phyloP scores from a whole-genome alignment of 306 rosid species.

The Rosa chinensis region DNA sequence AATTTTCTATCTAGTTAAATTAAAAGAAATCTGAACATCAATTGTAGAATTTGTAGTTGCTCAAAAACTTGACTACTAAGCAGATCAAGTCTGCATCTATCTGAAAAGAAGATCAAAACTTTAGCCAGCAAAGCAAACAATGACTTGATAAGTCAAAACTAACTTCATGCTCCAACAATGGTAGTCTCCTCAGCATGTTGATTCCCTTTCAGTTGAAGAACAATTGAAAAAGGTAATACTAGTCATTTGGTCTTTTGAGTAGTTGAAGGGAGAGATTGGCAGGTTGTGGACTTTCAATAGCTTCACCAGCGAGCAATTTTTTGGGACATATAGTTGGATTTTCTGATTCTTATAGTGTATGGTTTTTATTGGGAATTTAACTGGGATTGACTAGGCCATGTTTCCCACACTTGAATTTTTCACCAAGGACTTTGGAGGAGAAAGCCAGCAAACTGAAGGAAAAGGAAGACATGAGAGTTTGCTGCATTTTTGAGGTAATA shows the following conservation, averaged over 20 bases:
- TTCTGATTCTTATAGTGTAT: slow-evolving; percentile 34
- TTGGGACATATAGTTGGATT: slow-evolving; percentile 15
- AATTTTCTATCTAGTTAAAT: too few species aligned
- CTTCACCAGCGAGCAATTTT: slow-evolving; percentile 1
- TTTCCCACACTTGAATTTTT: slow-evolving; percentile 15
- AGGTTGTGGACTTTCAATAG: slow-evolving; percentile 1
- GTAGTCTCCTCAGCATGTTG: too few species aligned
- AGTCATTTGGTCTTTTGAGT: fast-evolving
- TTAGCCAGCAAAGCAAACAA: too few species aligned
- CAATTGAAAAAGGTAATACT: slow-evolving; percentile 27
- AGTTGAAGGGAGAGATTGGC: slow-evolving; percentile 9
- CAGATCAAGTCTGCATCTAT: too few species aligned
- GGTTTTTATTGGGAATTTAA: slow-evolving; percentile 12
- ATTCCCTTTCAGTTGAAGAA: not conserved
- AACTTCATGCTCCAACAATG: too few species aligned
- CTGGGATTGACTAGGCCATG: slow-evolving; percentile 8
- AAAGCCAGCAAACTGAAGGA: slow-evolving; percentile 1
- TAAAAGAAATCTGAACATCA: too few species aligned
- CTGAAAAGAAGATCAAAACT: too few species aligned
- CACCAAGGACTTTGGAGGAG: slow-evolving; percentile 1
- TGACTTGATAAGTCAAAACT: too few species aligned
- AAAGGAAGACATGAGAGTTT: not conserved
- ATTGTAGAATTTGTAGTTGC: too few species aligned
- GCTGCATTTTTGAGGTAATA: not conserved
- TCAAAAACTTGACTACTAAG: too few species aligned